Conservation (phyloP, 768 basidiomycete species). For the Epithele typhae region DNA sequence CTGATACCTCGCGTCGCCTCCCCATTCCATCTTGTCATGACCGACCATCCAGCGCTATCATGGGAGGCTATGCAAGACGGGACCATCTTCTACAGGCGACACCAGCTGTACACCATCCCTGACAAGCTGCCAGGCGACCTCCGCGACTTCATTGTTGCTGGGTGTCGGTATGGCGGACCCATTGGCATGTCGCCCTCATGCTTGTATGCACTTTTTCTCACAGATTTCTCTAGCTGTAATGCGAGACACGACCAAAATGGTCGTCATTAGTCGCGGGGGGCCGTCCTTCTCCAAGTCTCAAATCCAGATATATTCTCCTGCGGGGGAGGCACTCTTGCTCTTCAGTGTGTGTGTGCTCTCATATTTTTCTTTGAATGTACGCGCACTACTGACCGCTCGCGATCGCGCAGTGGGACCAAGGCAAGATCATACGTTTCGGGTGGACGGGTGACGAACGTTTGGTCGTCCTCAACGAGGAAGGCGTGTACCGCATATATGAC, state of each 20-base stretch:
- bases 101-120: slow-evolving; percentile 78
- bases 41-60: slow-evolving; percentile 70
- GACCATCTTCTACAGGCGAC: slow-evolving; percentile 80
- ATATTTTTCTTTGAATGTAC: too few relatives aligned
- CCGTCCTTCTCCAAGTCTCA: slow-evolving; percentile 67
- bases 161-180: slow-evolving; percentile 85
- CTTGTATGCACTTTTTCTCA: background rate
- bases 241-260: slow-evolving; percentile 76
- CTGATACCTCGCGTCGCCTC: background rate
- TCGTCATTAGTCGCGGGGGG: slow-evolving; percentile 60
- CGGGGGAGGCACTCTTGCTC: slow-evolving; percentile 65
- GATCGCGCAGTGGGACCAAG: slow-evolving; percentile 81
- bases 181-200: slow-evolving; percentile 52
- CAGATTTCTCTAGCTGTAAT: slow-evolving; percentile 67
- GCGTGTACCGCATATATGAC: slow-evolving; percentile 86
- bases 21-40: slow-evolving; percentile 27
- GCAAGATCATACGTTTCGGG: slow-evolving; percentile 75
- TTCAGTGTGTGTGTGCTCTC: slow-evolving; percentile 61
- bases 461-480: slow-evolving; percentile 87
- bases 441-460: slow-evolving; percentile 84
- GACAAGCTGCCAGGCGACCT: slow-evolving; percentile 72
- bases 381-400: too few relatives aligned
- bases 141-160: slow-evolving; percentile 73
- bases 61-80: slow-evolving; percentile 94
- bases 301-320: slow-evolving; percentile 83